Percentiles rank a stretch among this genome's conserved stretches.
Evolutionary conservation across 768 basidiomycete genomes (phyloP).

Genomic region (Trichaptum fuscoviolaceum): DNA sequence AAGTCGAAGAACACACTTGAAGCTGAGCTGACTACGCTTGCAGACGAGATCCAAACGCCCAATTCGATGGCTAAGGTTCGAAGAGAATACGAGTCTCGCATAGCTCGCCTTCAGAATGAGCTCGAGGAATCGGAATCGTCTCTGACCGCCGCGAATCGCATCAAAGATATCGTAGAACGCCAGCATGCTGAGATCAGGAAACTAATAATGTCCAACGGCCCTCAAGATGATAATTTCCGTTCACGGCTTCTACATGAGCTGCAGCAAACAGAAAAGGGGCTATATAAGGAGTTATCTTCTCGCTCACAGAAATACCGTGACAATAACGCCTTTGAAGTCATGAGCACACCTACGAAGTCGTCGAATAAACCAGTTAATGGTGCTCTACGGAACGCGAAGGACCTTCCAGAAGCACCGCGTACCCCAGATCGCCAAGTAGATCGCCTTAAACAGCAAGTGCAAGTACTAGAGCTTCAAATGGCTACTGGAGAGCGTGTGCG

Average conservation of each 20-base stretch:
- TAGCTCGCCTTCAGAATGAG: slow-evolving; percentile 57
- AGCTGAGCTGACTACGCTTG: slow-evolving; percentile 59
- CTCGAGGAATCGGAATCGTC: slow-evolving; percentile 52
- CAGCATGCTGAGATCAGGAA: slow-evolving; percentile 70
- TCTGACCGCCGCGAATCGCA: slow-evolving; percentile 43
- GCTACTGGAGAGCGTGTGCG: slow-evolving; percentile 62
- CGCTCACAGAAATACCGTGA: slow-evolving; percentile 27
- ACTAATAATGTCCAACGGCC: slow-evolving; percentile 52
- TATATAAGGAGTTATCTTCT: slow-evolving; percentile 44
- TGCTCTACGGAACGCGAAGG: slow-evolving; percentile 29
- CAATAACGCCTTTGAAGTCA: slow-evolving; percentile 22
- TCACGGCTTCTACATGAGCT: slow-evolving; percentile 58
- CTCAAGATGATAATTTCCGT: slow-evolving; percentile 59
- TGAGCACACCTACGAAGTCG: slow-evolving; percentile 47
- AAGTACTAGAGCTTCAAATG: slow-evolving; percentile 63
- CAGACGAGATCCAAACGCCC: slow-evolving; percentile 50
- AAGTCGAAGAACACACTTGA: slow-evolving; percentile 65
- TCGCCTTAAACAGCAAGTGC: slow-evolving; percentile 57
- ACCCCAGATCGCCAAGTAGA: slow-evolving; percentile 41
- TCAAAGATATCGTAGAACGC: slow-evolving; percentile 56
- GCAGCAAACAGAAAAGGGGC: slow-evolving; percentile 51
- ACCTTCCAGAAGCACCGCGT: slow-evolving; percentile 30
- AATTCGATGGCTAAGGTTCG: slow-evolving; percentile 54
- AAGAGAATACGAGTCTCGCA: slow-evolving; percentile 57
- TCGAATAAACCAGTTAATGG: slow-evolving; percentile 25